phyloP scores from a whole-genome alignment of 2,329 filamentous ascomycete genomes.

The Ceratocystis colombiana region DNA sequence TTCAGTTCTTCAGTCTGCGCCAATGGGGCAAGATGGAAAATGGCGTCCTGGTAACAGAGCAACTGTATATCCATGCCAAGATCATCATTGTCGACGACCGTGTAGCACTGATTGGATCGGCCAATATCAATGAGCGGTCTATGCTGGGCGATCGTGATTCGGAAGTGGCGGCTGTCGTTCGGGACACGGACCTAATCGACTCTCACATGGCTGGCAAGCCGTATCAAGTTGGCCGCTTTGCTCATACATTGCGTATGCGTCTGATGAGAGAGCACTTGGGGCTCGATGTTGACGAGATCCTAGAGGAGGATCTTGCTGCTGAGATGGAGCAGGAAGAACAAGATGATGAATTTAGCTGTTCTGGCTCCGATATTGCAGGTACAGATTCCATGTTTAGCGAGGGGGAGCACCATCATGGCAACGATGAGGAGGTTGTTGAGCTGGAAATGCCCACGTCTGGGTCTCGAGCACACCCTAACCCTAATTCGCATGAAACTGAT shows the following conservation, averaged over 20 bases:
- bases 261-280: conserved; percentile 95
- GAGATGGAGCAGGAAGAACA: conserved; percentile 48
- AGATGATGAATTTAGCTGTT: conserved; percentile 32
- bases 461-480: conserved; percentile 64
- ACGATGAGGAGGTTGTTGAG: not conserved
- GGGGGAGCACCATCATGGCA: not conserved
- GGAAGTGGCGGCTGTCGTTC: conserved; percentile 78
- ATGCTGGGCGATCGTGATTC: conserved; percentile 89
- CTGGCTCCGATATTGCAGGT: conserved; percentile 33
- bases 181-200: conserved; percentile 85
- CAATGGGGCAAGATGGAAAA: conserved; percentile 87
- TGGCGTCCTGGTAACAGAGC: conserved; percentile 80
- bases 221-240: conserved; percentile 83
- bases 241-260: conserved; percentile 82
- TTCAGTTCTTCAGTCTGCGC: conserved; percentile 85
- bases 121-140: conserved; percentile 96
- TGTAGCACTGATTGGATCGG: conserved; percentile 86
- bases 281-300: conserved; percentile 84
- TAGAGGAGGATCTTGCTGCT: conserved; percentile 63
- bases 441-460: not conserved
- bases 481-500: conserved; percentile 62
- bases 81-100: conserved; percentile 93
- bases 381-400: conserved; percentile 28
- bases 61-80: conserved; percentile 97
- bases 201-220: conserved; percentile 85